Base-by-base conservation (phyloP, 305 asterid genomes). In the Fraxinus angustifolia region DNA sequence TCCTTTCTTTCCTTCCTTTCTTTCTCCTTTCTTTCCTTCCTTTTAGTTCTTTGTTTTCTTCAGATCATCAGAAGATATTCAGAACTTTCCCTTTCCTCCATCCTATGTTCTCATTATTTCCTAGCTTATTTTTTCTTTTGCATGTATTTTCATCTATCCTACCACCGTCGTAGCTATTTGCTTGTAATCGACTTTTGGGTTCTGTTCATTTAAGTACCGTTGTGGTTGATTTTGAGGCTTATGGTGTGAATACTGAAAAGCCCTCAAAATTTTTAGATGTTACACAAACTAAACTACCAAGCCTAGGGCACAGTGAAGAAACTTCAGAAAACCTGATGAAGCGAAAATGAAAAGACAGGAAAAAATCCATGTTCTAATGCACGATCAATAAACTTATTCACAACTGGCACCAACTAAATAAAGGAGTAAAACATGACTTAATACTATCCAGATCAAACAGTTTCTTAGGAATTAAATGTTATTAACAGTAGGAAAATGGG, bases 361-460 rank as follows among this genome's bases (percentile, higher is more conserved):
- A 17, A 75, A 70, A 40, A 70, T 65, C 84, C 23, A 73, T 35
- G 42, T 77, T 17, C 19, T 38, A 81, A 48, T 81, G 56, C 78
- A 70, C 11, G 68, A 73, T 65, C 71, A 81, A 78, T 79, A 58
- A 73, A 82, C 75, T 79, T 78, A 36, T 28, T 67, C 75, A 58
- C 81, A 48, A 74, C 19, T 53, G 34, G 84, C 48, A 58, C 40
- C 36, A 67, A 58, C 38, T 80, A 68, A 35, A 60, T 35, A 65
- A 75, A 68, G 16, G 77, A 42, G 67, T 50, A 23, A 45, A 80
- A 82, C 72, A 28, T n/a, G 56, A 40, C 30, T 8, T 38, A 26
- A 50, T 67, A 76, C 34, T 3, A 75, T 38, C 79, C 34, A 48
- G 19, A 78, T 28, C 68, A 70, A 80, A 62, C 73, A 81, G 76